phyloP scores from a whole-genome alignment of 768 basidiomycete species.

The Leccinellum rugosiceps region DNA sequence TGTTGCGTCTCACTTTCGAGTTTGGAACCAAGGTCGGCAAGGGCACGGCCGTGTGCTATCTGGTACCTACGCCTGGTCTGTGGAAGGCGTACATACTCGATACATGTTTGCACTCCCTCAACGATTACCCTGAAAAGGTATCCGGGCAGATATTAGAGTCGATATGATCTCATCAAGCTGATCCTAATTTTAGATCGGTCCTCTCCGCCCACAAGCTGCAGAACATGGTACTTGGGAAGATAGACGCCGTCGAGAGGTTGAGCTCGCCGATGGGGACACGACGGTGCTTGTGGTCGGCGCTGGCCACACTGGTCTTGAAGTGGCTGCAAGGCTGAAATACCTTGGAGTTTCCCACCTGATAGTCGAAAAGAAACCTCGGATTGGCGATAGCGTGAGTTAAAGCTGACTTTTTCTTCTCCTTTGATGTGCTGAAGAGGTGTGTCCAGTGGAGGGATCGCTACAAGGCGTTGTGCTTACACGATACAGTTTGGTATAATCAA shows the following conservation, averaged over 20 bases:
- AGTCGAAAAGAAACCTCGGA: slow-evolving; percentile 50
- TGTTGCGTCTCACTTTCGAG: slow-evolving; percentile 53
- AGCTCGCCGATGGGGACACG: slow-evolving; percentile 49
- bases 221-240: slow-evolving; percentile 57
- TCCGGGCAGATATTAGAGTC: background rate
- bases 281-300: slow-evolving; percentile 62
- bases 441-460: slow-evolving; percentile 55
- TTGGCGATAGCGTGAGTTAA: slow-evolving; percentile 44
- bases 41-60: slow-evolving; percentile 50
- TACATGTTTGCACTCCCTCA: slow-evolving; percentile 59
- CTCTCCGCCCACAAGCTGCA: slow-evolving; percentile 39
- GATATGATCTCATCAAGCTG: background rate
- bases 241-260: slow-evolving; percentile 38
- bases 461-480: slow-evolving; percentile 53
- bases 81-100: slow-evolving; percentile 65
- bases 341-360: slow-evolving; percentile 54
- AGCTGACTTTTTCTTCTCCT: background rate
- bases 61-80: slow-evolving; percentile 42
- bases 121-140: slow-evolving; percentile 51
- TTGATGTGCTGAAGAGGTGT: too few species aligned
- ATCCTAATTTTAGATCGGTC: slow-evolving; percentile 30
- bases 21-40: slow-evolving; percentile 51
- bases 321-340: slow-evolving; percentile 63
- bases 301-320: slow-evolving; percentile 63
- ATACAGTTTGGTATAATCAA: slow-evolving; percentile 52